Percentiles rank a stretch among this genome's conserved stretches.
Evolutionary conservation across 2,329 filamentous ascomycete species (phyloP).

Genomic region (Pseudocercospora crystallina): DNA sequence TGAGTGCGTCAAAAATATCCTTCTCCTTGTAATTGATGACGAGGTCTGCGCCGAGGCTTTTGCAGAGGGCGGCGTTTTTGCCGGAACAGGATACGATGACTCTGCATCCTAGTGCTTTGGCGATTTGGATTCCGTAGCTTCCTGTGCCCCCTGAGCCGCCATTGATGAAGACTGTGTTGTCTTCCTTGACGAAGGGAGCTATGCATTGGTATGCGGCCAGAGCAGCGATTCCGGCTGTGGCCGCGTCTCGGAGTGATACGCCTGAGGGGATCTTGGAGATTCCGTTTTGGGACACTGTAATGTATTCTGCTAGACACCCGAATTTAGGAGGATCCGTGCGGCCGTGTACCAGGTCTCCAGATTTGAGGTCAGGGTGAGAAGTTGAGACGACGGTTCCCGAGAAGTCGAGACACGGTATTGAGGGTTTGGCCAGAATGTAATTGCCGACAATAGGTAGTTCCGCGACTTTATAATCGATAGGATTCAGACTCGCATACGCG

Average conservation of each 20-base stretch:
- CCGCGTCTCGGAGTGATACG: slow-evolving; percentile 38
- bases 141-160: slow-evolving; percentile 64
- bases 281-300: slow-evolving; percentile 27
- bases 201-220: slow-evolving; percentile 43
- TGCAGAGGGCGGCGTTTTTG: slow-evolving; percentile 57
- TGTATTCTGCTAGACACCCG: slow-evolving; percentile 42
- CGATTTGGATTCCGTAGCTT: slow-evolving; percentile 62
- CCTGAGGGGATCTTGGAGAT: slow-evolving; percentile 35
- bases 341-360: slow-evolving; percentile 45
- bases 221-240: slow-evolving; percentile 38
- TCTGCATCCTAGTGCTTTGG: slow-evolving; percentile 59
- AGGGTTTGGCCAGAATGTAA: slow-evolving; percentile 40
- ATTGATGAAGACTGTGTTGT: slow-evolving; percentile 62
- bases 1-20: slow-evolving; percentile 44
- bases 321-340: slow-evolving; percentile 32
- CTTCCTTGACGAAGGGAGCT: slow-evolving; percentile 37
- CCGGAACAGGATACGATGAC: slow-evolving; percentile 62
- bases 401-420: slow-evolving; percentile 53
- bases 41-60: slow-evolving; percentile 61
- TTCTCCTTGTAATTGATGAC: slow-evolving; percentile 60
- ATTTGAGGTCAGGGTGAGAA: slow-evolving; percentile 29
- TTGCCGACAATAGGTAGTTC: slow-evolving; percentile 43
- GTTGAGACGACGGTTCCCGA: slow-evolving; percentile 49
- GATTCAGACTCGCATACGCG: slow-evolving; percentile 47
- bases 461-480: slow-evolving; percentile 52